Evolutionary conservation across 2,329 filamentous ascomycete species (phyloP), one percentile per base, ranked within the genome.

Genomic region (Xylaria multiplex): DNA sequence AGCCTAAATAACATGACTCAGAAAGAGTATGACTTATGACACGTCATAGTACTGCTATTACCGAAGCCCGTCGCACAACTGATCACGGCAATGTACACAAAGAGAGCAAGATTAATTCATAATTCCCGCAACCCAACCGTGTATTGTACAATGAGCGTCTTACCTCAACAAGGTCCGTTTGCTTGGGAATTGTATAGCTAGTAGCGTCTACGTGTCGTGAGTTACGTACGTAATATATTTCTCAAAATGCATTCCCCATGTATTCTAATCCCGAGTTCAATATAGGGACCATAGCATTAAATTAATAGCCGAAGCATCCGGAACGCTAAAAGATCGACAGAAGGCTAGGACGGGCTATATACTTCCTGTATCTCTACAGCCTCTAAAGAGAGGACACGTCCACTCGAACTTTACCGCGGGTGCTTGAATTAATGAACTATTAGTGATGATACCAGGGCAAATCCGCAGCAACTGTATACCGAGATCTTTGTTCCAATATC

Each of bases 1-100:
- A 30, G 24, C 5, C 43, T 55, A 19, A 53, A 60, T 19, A 43
- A 6, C 3, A 37, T 53, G 49, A 46, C 58, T 46, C 16, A 53
- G 9, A 24, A 7, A 30, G 40, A 9, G 22, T 32, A 22, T 45
- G n/a, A 53, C 24, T 13, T 45, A 53, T 8, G 37, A 14, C 27
- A 53, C 27, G 27, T 27, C 49, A 60, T 37, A 13, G 42, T 35
- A 55, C 30, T 48, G 2, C 14, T 16, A 8, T 48, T 14, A 40
- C n/a, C 22, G 6, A 30, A 43, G 16, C 14, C 8, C 22, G 22
- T 55, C 4, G 8, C 37, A 43, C 37, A 43, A 37, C 49, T 22
- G 30, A 37, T 13, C n/a, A 50, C 14, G 14, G 48, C n/a, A 32
- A n/a, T 7, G 30, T 35, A 30, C 24, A n/a, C 27, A 14, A 46